phyloP scores from a whole-genome alignment of 192 early-diverging fungal genomes.

The Paraglomus occultum region DNA sequence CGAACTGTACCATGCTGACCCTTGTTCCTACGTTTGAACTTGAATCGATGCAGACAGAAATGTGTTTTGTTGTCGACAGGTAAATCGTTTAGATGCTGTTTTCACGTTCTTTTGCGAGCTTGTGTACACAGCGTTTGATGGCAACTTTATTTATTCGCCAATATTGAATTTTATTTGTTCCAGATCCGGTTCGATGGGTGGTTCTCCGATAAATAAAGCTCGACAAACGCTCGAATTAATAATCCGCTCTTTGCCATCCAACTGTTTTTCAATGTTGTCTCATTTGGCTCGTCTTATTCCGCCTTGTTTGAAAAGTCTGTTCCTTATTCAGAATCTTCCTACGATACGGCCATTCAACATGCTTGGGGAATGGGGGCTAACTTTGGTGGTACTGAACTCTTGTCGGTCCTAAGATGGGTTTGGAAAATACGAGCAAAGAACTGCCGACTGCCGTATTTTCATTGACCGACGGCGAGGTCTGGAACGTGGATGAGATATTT shows the following conservation, averaged over 20 bases:
- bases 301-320: slow-evolving; percentile 40
- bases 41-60: slow-evolving; percentile 30
- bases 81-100: no score
- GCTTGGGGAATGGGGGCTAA: slow-evolving; percentile 38
- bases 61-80: slow-evolving; percentile 48
- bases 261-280: slow-evolving; percentile 50
- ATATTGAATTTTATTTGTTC: no score
- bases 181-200: slow-evolving; percentile 55
- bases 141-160: no score
- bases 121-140: no score
- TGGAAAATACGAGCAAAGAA: slow-evolving; percentile 33
- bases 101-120: no score
- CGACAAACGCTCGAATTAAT: slow-evolving; percentile 44
- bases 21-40: slow-evolving; percentile 45
- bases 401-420: slow-evolving; percentile 36
- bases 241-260: slow-evolving; percentile 46
- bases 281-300: slow-evolving; percentile 40
- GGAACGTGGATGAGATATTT: slow-evolving; percentile 43
- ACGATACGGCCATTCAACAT: slow-evolving; percentile 38
- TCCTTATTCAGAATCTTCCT: slow-evolving; percentile 36
- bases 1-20: slow-evolving; percentile 41
- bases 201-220: slow-evolving; percentile 39
- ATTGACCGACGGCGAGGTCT: slow-evolving; percentile 49
- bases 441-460: slow-evolving; percentile 46
- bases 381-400: no score